phyloP scores from a whole-genome alignment of 805 yeast species.

The Candida tibetensis region DNA sequence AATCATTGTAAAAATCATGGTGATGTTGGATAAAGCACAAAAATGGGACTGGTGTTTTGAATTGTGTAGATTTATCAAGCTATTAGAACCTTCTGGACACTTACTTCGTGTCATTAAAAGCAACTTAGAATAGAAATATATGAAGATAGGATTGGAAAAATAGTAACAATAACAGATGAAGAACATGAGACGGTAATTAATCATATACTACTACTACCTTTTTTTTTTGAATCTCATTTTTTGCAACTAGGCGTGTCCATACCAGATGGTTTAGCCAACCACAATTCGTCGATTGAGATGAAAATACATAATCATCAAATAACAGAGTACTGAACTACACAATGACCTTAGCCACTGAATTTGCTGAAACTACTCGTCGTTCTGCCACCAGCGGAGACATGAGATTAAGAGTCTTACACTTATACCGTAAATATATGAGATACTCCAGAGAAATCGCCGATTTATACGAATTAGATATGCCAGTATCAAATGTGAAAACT shows the following conservation, averaged over 20 bases:
- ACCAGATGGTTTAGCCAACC: conserved; percentile 12
- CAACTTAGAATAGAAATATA: not conserved
- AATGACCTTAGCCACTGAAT: conserved; percentile 73
- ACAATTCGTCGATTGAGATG: conserved; percentile 9
- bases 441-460: conserved; percentile 58
- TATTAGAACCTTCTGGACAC: conserved; percentile 44
- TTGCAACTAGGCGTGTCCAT: not conserved
- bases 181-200: not conserved
- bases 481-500: conserved; percentile 74
- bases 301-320: conserved; percentile 5
- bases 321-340: conserved; percentile 1
- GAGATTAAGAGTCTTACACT: conserved; percentile 58
- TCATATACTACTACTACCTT: not conserved
- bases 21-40: conserved; percentile 39
- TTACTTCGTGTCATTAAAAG: conserved; percentile 15
- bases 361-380: conserved; percentile 76
- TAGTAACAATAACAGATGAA: not conserved
- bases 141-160: not conserved
- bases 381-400: conserved; percentile 60
- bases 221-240: not conserved
- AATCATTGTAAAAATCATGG: conserved; percentile 43
- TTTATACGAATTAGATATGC: conserved; percentile 71
- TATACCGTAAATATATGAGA: conserved; percentile 72
- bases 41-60: conserved; percentile 55
- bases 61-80: conserved; percentile 50